Evolutionary conservation across 306 rosid species (phyloP).

Genomic region (Lupinus albus): DNA sequence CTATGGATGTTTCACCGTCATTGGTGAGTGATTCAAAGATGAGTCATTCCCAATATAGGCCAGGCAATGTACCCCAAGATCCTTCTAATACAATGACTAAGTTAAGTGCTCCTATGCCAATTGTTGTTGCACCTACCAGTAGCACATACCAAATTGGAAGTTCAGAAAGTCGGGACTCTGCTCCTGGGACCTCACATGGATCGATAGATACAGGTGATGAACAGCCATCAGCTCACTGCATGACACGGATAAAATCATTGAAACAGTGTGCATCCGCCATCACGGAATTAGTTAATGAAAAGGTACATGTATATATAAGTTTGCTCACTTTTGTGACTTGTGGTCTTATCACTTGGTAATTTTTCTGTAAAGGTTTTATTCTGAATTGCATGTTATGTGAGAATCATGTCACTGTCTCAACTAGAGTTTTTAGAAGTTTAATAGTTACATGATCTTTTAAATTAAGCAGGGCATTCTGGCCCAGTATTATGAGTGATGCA

Average conservation of each 20-base stretch:
- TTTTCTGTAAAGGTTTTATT: not conserved
- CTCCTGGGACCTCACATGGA: constrained; percentile 83
- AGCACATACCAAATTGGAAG: constrained; percentile 68
- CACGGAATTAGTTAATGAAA: constrained; percentile 77
- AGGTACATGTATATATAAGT: constrained; percentile 51
- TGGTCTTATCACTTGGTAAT: constrained; percentile 8
- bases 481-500: constrained; percentile 13
- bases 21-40: constrained; percentile 65
- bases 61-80: constrained; percentile 60
- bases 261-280: constrained; percentile 80
- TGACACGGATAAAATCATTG: constrained; percentile 77
- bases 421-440: constrained; percentile 22
- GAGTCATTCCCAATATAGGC: constrained; percentile 56
- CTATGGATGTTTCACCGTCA: constrained; percentile 70
- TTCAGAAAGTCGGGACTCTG: constrained; percentile 88
- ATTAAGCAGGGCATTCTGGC: constrained; percentile 22
- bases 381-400: constrained; percentile 12
- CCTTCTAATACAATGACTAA: constrained; percentile 49
- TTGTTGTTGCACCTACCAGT: constrained; percentile 57
- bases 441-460: constrained; percentile 17
- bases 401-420: constrained; percentile 18
- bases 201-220: constrained; percentile 81
- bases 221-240: constrained; percentile 83
- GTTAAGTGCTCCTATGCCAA: constrained; percentile 82
- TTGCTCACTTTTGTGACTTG: constrained; percentile 17